These are phyloP conservation scores for Niebla homalea DNA, from an alignment of 495 filamentous ascomycete genomes.

Conservation along the genomic window DNA sequence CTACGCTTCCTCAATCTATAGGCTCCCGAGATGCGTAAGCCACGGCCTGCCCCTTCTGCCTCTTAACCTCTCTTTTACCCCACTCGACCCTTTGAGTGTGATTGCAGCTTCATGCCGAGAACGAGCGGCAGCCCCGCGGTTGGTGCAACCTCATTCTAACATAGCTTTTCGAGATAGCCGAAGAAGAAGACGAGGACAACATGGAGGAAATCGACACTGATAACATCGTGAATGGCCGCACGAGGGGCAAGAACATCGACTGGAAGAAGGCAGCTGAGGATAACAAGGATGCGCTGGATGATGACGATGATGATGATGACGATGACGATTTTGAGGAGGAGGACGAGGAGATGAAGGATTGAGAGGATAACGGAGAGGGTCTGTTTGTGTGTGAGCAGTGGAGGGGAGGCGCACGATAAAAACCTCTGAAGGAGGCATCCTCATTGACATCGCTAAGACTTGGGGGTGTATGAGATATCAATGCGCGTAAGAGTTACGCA, in stretches of 20 bases:
- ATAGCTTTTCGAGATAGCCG: constrained; percentile 4
- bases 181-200: constrained; percentile 55
- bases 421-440: no score
- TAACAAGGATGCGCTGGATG: constrained; percentile 48
- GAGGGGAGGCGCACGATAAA: no score
- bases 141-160: not conserved
- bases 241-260: constrained; percentile 71
- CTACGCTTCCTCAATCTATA: not conserved
- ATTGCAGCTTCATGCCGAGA: no score
- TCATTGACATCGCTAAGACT: no score
- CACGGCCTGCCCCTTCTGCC: no score
- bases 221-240: constrained; percentile 77
- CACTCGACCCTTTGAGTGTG: no score
- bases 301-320: constrained; percentile 64
- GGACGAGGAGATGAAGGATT: constrained; percentile 34
- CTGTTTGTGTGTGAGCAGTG: no score
- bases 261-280: constrained; percentile 65
- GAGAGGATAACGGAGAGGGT: no score
- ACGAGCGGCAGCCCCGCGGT: not conserved
- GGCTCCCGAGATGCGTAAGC: not conserved
- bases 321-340: constrained; percentile 43
- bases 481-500: no score
- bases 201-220: constrained; percentile 78
- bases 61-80: no score
- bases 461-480: no score